Base-by-base conservation (phyloP, 345 rosid genomes). In the Sonneratia alba region DNA sequence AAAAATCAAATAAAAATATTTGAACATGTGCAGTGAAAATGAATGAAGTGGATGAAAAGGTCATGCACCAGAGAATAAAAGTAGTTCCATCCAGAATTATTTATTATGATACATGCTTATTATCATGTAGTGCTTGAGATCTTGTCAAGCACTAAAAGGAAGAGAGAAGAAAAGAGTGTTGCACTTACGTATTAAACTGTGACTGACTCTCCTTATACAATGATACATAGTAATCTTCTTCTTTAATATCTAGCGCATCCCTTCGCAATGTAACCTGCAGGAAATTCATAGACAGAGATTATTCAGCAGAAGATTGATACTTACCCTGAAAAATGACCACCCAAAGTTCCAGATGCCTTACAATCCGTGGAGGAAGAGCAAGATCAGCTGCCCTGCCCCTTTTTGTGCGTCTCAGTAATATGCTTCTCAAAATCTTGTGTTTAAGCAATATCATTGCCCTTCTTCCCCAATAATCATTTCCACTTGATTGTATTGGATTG, bases 351-450 rank as follows among this genome's bases (percentile, higher is more conserved):
- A 73, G 70, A 68, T 21, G 63, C 78, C 88, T 79, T 82, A 95
- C 97, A 63, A 89, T 85, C 81, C 96, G 87, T 4, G 99, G 96
- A 78, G 99, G 97, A 83, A 95, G 96, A 32, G 97, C 97, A 70
- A 95, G 99, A 85, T 95, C 99, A 71, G 99, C 88, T 76, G 99
- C 97, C 76, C 99, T 84, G 78, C 97, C 97, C 63, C 78, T 86
- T 78, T 95, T 95, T 22, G 99, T 95, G 75, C 99, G 97, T 72
- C 99, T 86, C 72, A 95, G 74, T 76, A 92, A 77, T 12, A 90
- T 82, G 70, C 81, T 84, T 70, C 80, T 90, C 77, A 95, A 70
- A 67, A 95, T 84, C 78, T 91, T 95, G 79, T 92, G 87, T 76
- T 87, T 95, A 42, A 95, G 91, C 85, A 90, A 86, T 78, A 87